Evolutionary conservation across 441 rosid species (phyloP).

Genomic region (Syzygium malaccense): DNA sequence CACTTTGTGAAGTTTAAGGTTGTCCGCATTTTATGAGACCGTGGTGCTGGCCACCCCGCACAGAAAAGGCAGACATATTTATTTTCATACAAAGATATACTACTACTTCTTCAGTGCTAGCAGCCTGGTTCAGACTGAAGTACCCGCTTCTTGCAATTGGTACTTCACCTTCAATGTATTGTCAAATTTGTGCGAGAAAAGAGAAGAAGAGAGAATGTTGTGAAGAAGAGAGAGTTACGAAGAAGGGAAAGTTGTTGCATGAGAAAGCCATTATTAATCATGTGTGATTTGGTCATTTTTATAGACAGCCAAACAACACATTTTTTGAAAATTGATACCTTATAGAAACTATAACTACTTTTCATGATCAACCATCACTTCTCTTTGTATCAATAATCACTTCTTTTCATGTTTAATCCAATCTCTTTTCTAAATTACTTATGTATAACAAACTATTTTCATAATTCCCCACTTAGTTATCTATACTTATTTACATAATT

Average conservation of each 20-base stretch:
- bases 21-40: not conserved
- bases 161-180: conserved; percentile 52
- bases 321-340: not conserved
- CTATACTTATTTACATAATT: not conserved
- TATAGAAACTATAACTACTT: not conserved
- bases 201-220: not conserved
- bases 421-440: not conserved
- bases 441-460: not conserved
- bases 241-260: not conserved
- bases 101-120: conserved; percentile 40
- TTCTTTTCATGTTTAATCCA: not conserved
- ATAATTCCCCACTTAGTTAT: not conserved
- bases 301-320: not conserved
- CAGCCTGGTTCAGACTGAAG: conserved; percentile 74
- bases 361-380: not conserved
- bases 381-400: not conserved
- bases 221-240: not conserved
- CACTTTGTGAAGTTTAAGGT: not conserved
- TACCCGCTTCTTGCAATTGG: conserved; percentile 62
- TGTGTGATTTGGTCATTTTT: not conserved
- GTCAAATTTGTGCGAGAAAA: conserved; percentile 45
- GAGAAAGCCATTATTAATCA: not conserved
- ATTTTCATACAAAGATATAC: not conserved
- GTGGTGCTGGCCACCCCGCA: not conserved
- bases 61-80: not conserved